Conservation (phyloP, 805 yeast genomes). For the Wickerhamiella cacticola region DNA sequence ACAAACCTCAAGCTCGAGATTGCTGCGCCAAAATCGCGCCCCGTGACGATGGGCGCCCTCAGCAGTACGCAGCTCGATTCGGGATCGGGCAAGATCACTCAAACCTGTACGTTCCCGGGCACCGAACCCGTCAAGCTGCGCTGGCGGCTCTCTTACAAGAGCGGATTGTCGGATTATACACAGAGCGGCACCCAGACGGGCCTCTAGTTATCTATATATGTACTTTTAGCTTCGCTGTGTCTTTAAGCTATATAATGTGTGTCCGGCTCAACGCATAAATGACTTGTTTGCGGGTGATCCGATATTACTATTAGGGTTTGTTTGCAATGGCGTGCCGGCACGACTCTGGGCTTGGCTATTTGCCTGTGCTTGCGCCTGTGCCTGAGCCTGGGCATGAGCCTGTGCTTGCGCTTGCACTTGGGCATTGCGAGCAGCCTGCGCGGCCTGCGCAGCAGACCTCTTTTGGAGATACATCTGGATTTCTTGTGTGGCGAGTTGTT, state of each 20-base stretch:
- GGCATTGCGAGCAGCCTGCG: slow-evolving; percentile 12
- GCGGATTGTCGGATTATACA: slow-evolving; percentile 33
- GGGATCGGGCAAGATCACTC: slow-evolving; percentile 41
- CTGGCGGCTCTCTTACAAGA: slow-evolving; percentile 54
- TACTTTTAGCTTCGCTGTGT: no score
- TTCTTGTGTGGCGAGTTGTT: slow-evolving; percentile 19
- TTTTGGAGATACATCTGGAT: slow-evolving; percentile 20
- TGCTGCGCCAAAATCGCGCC: slow-evolving; percentile 59
- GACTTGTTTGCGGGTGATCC: slow-evolving; percentile 6
- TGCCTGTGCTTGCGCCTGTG: slow-evolving; percentile 14
- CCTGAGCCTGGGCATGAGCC: slow-evolving; percentile 18
- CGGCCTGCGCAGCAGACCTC: slow-evolving; percentile 13
- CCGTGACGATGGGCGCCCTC: slow-evolving; percentile 50
- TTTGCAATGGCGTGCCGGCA: slow-evolving; percentile 1
- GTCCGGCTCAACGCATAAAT: slow-evolving; percentile 1
- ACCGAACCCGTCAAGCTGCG: slow-evolving; percentile 47
- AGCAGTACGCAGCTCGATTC: slow-evolving; percentile 42
- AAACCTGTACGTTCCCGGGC: slow-evolving; percentile 34
- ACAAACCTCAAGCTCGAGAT: slow-evolving; percentile 45
- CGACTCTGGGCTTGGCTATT: slow-evolving; percentile 18
- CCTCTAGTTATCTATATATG: background rate
- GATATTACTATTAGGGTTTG: slow-evolving; percentile 4
- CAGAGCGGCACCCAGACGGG: slow-evolving; percentile 4
- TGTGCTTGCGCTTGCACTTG: slow-evolving; percentile 14
- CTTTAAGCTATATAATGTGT: no score